Conservation (phyloP, 306 rosid species). For the Corylus avellana region DNA sequence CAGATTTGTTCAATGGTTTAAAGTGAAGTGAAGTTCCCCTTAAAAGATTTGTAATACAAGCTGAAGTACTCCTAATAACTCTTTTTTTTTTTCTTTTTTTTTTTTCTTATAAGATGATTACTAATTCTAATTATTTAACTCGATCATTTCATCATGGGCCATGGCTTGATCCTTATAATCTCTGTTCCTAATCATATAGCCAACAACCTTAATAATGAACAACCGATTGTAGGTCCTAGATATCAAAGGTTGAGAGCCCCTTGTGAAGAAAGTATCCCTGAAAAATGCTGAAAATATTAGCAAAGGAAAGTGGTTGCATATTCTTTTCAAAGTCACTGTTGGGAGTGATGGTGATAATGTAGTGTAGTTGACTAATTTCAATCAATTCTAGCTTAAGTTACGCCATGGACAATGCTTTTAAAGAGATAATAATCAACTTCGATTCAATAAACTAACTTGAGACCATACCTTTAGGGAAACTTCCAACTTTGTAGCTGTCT, state of each 20-base stretch:
- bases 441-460: background rate
- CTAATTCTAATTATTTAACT: too few relatives aligned
- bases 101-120: too few relatives aligned
- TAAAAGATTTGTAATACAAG: too few relatives aligned
- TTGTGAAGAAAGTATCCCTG: background rate
- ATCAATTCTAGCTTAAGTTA: background rate
- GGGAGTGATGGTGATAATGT: background rate
- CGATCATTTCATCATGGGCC: too few relatives aligned
- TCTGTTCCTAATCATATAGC: too few relatives aligned
- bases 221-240: background rate
- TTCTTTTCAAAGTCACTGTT: conserved; percentile 24
- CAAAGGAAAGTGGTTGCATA: conserved; percentile 3
- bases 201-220: too few relatives aligned
- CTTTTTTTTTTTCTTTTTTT: too few relatives aligned
- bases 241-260: background rate
- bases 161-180: too few relatives aligned
- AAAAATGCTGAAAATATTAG: background rate
- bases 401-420: background rate
- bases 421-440: background rate
- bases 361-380: background rate
- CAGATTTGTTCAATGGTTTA: too few relatives aligned
- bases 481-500: background rate
- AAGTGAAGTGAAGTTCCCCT: too few relatives aligned
- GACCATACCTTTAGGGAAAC: background rate
- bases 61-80: too few relatives aligned